Evolutionary conservation across 1,139 yeast species (phyloP), one percentile per base, ranked within the genome.

Genomic region (Pneumocystis carinii): DNA sequence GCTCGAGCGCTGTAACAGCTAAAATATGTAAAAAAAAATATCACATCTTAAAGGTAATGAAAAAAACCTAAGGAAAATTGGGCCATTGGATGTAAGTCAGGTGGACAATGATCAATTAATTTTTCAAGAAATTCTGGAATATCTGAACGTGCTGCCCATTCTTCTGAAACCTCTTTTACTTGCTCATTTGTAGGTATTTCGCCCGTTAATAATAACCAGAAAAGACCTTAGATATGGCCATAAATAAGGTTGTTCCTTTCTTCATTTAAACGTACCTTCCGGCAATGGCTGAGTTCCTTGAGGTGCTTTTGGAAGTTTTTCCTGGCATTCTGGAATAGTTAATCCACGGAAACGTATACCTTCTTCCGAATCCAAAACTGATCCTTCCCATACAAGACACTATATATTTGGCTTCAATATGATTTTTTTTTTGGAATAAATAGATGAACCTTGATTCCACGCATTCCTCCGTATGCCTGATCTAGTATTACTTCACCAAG

Each of bases 391-490:
- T 67, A 92, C 97, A 72, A 92, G 82, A 73, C 96, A 96, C 55
- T 48, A 24, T n/a, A n/a, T n/a, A n/a, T 10, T 12, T 10, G 14
- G 24, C 14, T 24, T 48, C 6, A 48, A 19, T 6, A 24, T 8
- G 27, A 48, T 24, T 17, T 15, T 10, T 35, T 35, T 35, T 15
- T 14, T 24, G 14, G 24, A 2, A 48, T 10, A 19, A 48, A 24
- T 8, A 87, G 66, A 70, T 87, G 79, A 72, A 94, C 92, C 77
- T 87, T 87, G 77, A 88, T 86, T 77, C 96, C 96, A 79, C 96
- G 85, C 95, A 88, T 88, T 83, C 98, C 98, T 82, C 97, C 98
- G 79, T 92, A 92, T 63, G 96, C 96, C 80, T 92, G 97, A 78
- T 89, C 96, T 70, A 92, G 82, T 69, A 85, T 80, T 70, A 90